These are phyloP conservation scores for Sporothrix brunneoviolacea DNA, from an alignment of 2,329 filamentous ascomycete species.

Conservation along the genomic window DNA sequence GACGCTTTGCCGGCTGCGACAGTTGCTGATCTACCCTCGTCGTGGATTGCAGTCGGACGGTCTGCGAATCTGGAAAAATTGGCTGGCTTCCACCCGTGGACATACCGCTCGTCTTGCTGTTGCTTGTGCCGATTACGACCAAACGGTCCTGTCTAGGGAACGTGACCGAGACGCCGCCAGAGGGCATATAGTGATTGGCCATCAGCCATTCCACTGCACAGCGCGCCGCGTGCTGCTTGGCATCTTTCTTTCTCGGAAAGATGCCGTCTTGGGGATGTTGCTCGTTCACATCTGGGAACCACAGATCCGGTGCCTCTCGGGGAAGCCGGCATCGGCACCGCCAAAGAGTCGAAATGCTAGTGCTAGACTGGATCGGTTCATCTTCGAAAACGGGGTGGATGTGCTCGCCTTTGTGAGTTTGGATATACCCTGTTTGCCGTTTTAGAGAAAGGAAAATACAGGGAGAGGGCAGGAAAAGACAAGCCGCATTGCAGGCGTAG, in stretches of 20 bases:
- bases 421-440: conserved; percentile 26
- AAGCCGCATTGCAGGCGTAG: conserved; percentile 16
- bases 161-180: conserved; percentile 18
- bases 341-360: conserved; percentile 20
- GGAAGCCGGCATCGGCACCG: conserved; percentile 22
- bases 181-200: conserved; percentile 23
- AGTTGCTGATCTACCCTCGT: too few species aligned
- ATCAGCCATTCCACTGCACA: conserved; percentile 39
- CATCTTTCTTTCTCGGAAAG: conserved; percentile 45
- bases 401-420: conserved; percentile 17
- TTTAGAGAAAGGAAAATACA: background rate
- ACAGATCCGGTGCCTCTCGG: conserved; percentile 19
- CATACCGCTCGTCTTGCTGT: too few species aligned
- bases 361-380: conserved; percentile 10
- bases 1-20: too few species aligned
- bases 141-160: conserved; percentile 8
- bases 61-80: too few species aligned
- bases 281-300: conserved; percentile 20
- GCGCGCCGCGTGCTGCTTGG: conserved; percentile 47
- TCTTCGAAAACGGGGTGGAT: conserved; percentile 20
- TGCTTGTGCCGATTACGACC: too few species aligned
- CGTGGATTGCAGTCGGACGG: too few species aligned
- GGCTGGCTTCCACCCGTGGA: too few species aligned
- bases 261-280: conserved; percentile 23
- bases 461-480: background rate